Conservation (phyloP, 805 yeast genomes). For the Hanseniaspora guilliermondii region DNA sequence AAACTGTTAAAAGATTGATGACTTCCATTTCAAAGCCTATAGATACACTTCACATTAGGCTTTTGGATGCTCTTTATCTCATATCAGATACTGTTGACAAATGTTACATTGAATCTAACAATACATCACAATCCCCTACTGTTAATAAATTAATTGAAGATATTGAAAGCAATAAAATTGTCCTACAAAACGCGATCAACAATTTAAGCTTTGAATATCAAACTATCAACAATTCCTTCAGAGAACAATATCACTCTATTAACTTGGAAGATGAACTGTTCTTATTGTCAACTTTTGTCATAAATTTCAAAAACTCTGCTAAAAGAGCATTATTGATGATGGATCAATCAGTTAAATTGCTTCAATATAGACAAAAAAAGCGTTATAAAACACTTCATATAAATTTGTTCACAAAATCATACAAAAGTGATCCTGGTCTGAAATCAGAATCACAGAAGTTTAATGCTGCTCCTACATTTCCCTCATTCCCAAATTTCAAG, state of each 20-base stretch:
- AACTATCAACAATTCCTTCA: conserved; percentile 20
- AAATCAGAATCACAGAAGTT: conserved; percentile 28
- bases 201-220: conserved; percentile 8
- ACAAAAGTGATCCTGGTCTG: conserved; percentile 10
- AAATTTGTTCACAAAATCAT: conserved; percentile 27
- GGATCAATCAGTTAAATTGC: conserved; percentile 25
- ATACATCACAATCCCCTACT: conserved; percentile 19
- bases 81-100: conserved; percentile 29
- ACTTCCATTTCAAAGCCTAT: conserved; percentile 26
- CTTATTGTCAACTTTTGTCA: conserved; percentile 36
- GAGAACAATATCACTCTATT: conserved; percentile 22
- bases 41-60: conserved; percentile 25
- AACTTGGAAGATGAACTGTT: conserved; percentile 41
- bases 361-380: conserved; percentile 23
- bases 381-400: conserved; percentile 28
- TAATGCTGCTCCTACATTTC: conserved; percentile 4
- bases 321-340: conserved; percentile 26
- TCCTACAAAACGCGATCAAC: conserved; percentile 20
- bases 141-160: conserved; percentile 16
- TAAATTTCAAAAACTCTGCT: conserved; percentile 35
- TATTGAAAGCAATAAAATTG: conserved; percentile 19
- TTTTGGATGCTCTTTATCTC: conserved; percentile 27
- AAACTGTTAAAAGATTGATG: conserved; percentile 26
- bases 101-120: conserved; percentile 29
- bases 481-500: conserved; percentile 4